Base-by-base conservation (phyloP, 169 alveolate species). In the Babesia caballi region DNA sequence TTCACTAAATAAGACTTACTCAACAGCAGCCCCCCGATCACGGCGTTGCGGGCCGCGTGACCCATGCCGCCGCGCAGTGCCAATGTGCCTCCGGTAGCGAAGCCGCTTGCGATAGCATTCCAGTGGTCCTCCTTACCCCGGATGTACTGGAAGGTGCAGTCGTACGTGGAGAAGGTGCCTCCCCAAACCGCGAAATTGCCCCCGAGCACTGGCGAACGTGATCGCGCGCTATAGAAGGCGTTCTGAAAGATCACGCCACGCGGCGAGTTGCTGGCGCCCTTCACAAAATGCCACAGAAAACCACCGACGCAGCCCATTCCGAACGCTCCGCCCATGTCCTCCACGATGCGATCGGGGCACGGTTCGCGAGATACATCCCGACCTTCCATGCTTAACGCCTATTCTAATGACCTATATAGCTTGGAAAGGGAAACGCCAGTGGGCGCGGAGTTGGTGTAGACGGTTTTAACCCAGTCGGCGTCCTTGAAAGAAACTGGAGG, bases 161-260 rank as follows among this genome's bases (percentile, higher is more conserved):
- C 98, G 69, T 89, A 94, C 30, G 97, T 80, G 57, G 97, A 91
- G 78, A 95, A 96, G 46, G 96, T 91, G 35, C 98, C 99, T 14
- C 99, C 98, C 99, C 99, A 96, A 76, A 95, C 94, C 50, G 98
- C 99, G 75, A 96, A 95, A 68, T 92, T 92, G 1, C 95, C 97
- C 32, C 99, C 99, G 14, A 96, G 91, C 50, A 94, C 90, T 8
- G 99, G 98, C 15, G 98, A 96, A 30, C 95, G 77, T 47, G 91
- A 83, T 56, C 96, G 91, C 12, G 96, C 97, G 83, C 93, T 91
- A 59, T 91, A 92, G 66, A 96, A 73, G n/a, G 97, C 99, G 35
- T 95, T 94, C 57, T 93, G 85, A 46, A 95, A 70, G 58, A 90
- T 86, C 80, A 91, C 93, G 32, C 93, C 93, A 65, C 93, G 75